phyloP scores from a whole-genome alignment of 176 grass and related monocot genomes.

The Oryza glaberrima region DNA sequence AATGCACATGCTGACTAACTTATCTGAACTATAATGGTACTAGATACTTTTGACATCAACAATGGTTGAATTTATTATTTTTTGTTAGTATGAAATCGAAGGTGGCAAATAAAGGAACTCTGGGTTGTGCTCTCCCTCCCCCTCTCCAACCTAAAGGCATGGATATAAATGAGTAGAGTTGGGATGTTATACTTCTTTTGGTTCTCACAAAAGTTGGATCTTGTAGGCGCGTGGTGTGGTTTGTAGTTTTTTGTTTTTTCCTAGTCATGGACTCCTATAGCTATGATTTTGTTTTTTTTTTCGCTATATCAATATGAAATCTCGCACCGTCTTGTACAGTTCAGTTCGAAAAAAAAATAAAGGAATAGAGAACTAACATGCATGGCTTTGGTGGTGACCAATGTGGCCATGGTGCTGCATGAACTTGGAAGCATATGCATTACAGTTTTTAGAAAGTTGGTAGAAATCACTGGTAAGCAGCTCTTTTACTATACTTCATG shows the following conservation, averaged over 20 bases:
- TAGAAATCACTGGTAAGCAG: neutral
- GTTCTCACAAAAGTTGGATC: too few species aligned
- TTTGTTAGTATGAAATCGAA: neutral
- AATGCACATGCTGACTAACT: neutral
- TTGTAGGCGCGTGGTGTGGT: too few species aligned
- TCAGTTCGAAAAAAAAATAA: too few species aligned
- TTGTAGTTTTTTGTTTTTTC: too few species aligned
- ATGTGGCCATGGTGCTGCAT: neutral
- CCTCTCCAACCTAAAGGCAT: too few species aligned
- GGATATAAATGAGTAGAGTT: too few species aligned
- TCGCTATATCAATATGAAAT: too few species aligned
- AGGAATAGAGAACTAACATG: neutral
- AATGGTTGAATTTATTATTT: neutral
- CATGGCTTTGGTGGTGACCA: neutral
- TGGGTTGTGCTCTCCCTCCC: too few species aligned
- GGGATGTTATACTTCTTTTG: too few species aligned
- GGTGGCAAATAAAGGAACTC: neutral
- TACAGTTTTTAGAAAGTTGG: neutral
- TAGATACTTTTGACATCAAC: neutral
- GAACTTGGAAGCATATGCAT: neutral
- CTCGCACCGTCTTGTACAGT: too few species aligned
- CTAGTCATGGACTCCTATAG: too few species aligned
- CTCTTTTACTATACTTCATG: neutral
- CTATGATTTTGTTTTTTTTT: too few species aligned
- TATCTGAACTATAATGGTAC: neutral